Evolutionary conservation across 441 rosid genomes (phyloP).

Genomic region (Adansonia rubrostipa): DNA sequence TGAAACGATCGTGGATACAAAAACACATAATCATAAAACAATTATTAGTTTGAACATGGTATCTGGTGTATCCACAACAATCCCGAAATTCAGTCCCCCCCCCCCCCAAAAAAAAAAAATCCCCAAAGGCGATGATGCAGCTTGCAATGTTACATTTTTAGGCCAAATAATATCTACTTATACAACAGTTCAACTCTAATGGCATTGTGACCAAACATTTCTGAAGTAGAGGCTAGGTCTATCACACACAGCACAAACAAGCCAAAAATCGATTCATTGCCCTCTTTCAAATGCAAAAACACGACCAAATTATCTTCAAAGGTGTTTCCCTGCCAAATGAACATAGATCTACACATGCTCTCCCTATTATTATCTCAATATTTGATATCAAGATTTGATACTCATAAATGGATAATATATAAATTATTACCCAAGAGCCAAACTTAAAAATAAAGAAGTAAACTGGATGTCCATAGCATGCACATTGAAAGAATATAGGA

Average conservation of each 20-base stretch:
- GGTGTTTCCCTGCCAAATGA: conserved; percentile 11
- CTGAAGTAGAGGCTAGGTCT: neutral
- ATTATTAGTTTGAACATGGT: conserved; percentile 1
- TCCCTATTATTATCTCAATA: conserved; percentile 8
- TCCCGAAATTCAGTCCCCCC: too few species aligned
- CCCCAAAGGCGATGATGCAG: neutral
- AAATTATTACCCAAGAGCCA: neutral
- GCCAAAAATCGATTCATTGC: neutral
- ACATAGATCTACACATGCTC: neutral
- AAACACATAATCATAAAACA: neutral
- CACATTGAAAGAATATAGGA: neutral
- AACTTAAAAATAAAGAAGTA: neutral
- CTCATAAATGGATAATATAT: neutral
- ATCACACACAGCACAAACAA: neutral
- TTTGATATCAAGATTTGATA: neutral
- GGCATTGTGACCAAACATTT: neutral
- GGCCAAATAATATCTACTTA: neutral
- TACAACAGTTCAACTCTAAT: conserved; percentile 11
- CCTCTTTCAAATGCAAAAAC: conserved; percentile 14
- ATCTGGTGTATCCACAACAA: neutral
- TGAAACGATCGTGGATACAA: neutral
- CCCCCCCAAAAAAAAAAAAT: neutral
- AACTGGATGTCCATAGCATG: neutral
- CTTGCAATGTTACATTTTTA: neutral
- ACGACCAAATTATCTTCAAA: neutral